Conservation (phyloP, 1,139 yeast species). For the Blastobotrys arbuscula region DNA sequence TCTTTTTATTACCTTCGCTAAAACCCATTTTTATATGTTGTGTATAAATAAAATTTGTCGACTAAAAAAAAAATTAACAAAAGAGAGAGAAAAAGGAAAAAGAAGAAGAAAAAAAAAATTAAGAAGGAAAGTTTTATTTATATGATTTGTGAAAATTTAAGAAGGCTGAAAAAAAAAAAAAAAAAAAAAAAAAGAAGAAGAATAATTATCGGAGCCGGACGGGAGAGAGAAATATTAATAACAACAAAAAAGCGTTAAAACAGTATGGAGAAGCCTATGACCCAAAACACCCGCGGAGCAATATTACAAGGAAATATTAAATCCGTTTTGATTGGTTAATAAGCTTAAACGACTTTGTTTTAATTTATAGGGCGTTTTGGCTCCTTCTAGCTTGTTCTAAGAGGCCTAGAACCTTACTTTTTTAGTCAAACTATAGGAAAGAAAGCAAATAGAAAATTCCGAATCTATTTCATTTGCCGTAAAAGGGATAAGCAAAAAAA, state of each 20-base stretch:
- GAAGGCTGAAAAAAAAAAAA: not conserved
- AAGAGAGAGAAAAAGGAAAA: not conserved
- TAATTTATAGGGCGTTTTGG: too few relatives aligned
- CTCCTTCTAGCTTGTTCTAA: too few relatives aligned
- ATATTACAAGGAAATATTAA: too few relatives aligned
- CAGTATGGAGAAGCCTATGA: not conserved
- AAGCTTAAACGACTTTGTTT: too few relatives aligned
- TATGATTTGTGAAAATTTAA: not conserved
- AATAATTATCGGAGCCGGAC: not conserved
- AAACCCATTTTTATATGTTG: conserved; percentile 12
- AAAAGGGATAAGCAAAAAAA: too few relatives aligned
- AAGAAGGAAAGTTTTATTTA: not conserved
- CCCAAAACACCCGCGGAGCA: too few relatives aligned
- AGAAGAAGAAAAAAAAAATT: not conserved
- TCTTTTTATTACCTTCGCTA: conserved; percentile 55
- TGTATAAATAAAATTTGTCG: conserved; percentile 1
- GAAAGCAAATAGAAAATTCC: too few relatives aligned
- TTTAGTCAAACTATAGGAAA: too few relatives aligned
- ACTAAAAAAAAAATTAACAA: not conserved
- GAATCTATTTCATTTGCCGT: too few relatives aligned
- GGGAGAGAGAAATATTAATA: not conserved
- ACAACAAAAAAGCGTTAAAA: not conserved
- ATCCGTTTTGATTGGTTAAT: too few relatives aligned
- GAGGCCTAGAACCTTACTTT: too few relatives aligned
- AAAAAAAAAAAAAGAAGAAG: not conserved